Evolutionary conservation across 345 rosid genomes (phyloP), one percentile per base, ranked within the genome.

Genomic region (Balakata baccata): DNA sequence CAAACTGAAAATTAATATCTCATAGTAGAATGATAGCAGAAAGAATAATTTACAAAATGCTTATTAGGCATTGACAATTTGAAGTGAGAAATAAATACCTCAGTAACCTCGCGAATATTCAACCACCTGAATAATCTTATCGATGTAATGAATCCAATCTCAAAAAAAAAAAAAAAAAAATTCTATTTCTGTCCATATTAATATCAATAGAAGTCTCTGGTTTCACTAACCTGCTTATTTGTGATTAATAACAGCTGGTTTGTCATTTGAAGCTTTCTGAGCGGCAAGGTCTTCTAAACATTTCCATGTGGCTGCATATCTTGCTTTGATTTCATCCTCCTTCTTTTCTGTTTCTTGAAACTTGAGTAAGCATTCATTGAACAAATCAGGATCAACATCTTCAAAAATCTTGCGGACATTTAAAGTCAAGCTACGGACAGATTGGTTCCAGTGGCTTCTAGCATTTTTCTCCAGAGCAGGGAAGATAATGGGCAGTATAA

Each of bases 401-500:
- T 72, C 80, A 9, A 77, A 77, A 53, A 77, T 77, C 73, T 77
- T 77, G 49, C 76, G 73, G 29, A 77, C 76, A 60, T 77, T 77
- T 41, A 72, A 51, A 10, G 80, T 77, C 80, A 77, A 77, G 69
- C 80, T 77, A 51, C 76, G 76, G 51, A 77, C 80, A 59, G 76
- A 76, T 60, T 77, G 80, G 38, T 77, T 77, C 80, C 80, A 77
- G 72, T 77, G 80, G 25, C 13, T 77, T 67, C 76, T 59, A 66
- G 41, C 66, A 72, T 77, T 77, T 59, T 72, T 72, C 69, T 77
- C 76, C 23, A 77, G 50, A 51, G 80, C 72, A 72, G 80, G 76
- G 51, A 66, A 67, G 72, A 77, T 60, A 34, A 77, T 77, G 34
- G 80, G 80, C 68, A 77, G 73, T 50, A 77, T 77, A 67, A 72